Conservation (phyloP, 208 protist species). For the Acanthamoeba culbertsoni region DNA sequence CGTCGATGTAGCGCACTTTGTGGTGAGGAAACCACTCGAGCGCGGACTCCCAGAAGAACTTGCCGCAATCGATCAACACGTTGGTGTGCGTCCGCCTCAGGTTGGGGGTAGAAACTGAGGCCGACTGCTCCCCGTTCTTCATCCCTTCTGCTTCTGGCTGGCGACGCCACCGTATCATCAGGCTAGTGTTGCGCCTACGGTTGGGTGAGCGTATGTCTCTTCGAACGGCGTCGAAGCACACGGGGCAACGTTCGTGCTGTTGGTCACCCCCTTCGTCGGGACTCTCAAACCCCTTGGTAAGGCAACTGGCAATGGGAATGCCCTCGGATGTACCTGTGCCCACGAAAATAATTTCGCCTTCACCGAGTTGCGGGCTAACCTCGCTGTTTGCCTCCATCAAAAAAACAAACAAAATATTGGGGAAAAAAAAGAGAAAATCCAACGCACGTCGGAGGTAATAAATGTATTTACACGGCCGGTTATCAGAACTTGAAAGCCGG, state of each 20-base stretch:
- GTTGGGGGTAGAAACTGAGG: neutral
- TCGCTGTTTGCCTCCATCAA: neutral
- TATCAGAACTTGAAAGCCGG: neutral
- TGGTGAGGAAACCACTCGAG: neutral
- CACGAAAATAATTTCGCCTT: neutral
- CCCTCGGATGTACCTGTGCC: constrained; percentile 1
- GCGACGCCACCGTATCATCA: neutral
- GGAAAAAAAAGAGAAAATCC: neutral
- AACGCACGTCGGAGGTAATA: neutral
- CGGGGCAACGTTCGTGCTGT: neutral
- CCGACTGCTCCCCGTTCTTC: neutral
- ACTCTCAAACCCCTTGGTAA: neutral
- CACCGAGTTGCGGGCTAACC: neutral
- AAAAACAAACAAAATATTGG: too few relatives aligned
- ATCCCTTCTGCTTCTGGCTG: neutral
- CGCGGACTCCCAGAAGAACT: constrained; percentile 47
- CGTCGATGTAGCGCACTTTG: neutral
- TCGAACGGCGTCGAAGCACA: neutral
- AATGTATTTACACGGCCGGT: neutral
- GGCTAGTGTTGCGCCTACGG: neutral
- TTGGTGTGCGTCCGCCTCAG: neutral
- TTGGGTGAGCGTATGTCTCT: neutral
- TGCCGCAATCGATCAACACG: constrained; percentile 49
- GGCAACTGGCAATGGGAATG: neutral
- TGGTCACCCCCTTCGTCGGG: too few relatives aligned